Evolutionary conservation across 768 basidiomycete genomes (phyloP).

Genomic region (Kwoniella mangroviensis): DNA sequence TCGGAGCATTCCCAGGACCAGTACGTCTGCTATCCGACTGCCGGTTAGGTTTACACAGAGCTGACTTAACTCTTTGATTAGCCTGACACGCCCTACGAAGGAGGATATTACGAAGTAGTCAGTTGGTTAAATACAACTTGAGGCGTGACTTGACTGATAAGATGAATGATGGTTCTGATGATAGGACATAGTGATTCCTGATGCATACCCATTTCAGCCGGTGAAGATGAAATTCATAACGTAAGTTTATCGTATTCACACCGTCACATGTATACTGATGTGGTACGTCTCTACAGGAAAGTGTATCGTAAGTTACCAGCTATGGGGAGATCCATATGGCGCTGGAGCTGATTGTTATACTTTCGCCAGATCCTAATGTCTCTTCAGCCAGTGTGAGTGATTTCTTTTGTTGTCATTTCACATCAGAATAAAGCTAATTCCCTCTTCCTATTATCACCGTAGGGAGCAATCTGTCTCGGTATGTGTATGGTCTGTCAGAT

Average conservation of each 20-base stretch:
- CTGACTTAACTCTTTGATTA: slow-evolving; percentile 21
- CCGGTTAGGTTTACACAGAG: neutral
- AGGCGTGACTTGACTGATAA: no score
- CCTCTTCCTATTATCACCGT: neutral
- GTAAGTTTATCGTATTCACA: slow-evolving; percentile 37
- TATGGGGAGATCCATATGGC: no score
- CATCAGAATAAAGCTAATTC: neutral
- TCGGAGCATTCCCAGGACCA: slow-evolving; percentile 88
- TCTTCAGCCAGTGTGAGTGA: slow-evolving; percentile 73
- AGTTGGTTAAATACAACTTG: slow-evolving; percentile 52
- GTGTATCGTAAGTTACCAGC: slow-evolving; percentile 66
- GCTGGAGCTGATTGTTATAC: slow-evolving; percentile 6
- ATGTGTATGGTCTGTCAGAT: slow-evolving; percentile 56
- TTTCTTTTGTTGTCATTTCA: neutral
- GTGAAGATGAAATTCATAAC: slow-evolving; percentile 99
- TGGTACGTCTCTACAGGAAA: slow-evolving; percentile 60
- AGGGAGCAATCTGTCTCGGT: slow-evolving; percentile 91
- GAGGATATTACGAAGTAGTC: slow-evolving; percentile 88
- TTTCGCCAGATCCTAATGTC: slow-evolving; percentile 73
- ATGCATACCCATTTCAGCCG: slow-evolving; percentile 72
- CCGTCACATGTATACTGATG: neutral
- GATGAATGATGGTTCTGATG: slow-evolving; percentile 1
- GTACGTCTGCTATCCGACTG: slow-evolving; percentile 47
- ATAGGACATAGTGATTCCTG: slow-evolving; percentile 90
- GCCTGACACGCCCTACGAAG: slow-evolving; percentile 87